Conservation (phyloP, 257 asterid genomes). For the Eucommia ulmoides region DNA sequence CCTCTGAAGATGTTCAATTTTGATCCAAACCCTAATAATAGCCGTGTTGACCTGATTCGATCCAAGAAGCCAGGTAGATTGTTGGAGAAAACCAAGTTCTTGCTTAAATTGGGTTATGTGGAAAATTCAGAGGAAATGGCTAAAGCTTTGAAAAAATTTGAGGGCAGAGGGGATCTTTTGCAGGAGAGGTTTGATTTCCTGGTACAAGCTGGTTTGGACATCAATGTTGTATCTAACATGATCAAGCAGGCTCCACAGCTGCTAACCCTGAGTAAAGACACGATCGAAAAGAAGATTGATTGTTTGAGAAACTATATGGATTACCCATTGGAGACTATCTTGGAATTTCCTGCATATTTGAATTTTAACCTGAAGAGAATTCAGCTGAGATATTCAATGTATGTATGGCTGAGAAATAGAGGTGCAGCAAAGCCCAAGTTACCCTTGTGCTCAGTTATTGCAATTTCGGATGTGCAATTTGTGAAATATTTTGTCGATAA, state of each 20-base stretch:
- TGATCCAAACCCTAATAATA: slow-evolving; percentile 24
- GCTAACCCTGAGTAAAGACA: slow-evolving; percentile 48
- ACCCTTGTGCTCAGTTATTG: slow-evolving; percentile 55
- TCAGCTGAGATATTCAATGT: slow-evolving; percentile 38
- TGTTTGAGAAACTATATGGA: slow-evolving; percentile 41
- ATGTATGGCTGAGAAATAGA: slow-evolving; percentile 55
- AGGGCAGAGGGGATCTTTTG: slow-evolving; percentile 55
- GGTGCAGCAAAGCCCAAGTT: slow-evolving; percentile 27
- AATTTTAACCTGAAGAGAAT: slow-evolving; percentile 36
- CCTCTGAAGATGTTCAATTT: slow-evolving; percentile 42
- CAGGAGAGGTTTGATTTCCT: slow-evolving; percentile 61
- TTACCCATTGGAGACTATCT: slow-evolving; percentile 28
- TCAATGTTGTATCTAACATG: slow-evolving; percentile 31
- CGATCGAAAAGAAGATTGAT: slow-evolving; percentile 32
- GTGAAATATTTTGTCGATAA: slow-evolving; percentile 30
- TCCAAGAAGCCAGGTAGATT: slow-evolving; percentile 14
- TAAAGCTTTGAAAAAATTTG: slow-evolving; percentile 33
- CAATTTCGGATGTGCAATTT: slow-evolving; percentile 36
- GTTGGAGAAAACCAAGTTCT: slow-evolving; percentile 41
- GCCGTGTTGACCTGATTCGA: slow-evolving; percentile 16
- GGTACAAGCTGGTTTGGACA: slow-evolving; percentile 35
- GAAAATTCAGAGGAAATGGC: slow-evolving; percentile 51
- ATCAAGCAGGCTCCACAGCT: slow-evolving; percentile 39
- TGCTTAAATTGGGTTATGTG: slow-evolving; percentile 40
- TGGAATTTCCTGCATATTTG: slow-evolving; percentile 30